Percentiles rank a stretch among this genome's conserved stretches.
Conservation (phyloP, 805 yeast species). For the Priceomyces haplophilus region DNA sequence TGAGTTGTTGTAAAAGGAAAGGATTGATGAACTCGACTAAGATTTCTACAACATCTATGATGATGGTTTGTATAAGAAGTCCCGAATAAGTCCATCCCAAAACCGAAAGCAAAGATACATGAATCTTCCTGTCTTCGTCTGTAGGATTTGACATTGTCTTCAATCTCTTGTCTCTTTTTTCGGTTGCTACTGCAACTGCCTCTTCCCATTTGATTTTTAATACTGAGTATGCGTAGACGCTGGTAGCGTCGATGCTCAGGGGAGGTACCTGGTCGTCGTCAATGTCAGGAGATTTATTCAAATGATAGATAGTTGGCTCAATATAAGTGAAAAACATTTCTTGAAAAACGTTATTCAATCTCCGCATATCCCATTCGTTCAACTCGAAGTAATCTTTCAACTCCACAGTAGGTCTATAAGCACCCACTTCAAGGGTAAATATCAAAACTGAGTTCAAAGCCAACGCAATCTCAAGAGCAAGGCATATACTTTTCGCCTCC, state of each 20-base stretch:
- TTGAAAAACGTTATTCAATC: slow-evolving; percentile 19
- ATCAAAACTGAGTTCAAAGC: slow-evolving; percentile 15
- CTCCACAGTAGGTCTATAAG: slow-evolving; percentile 19
- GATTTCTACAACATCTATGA: slow-evolving; percentile 23
- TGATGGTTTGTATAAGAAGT: slow-evolving; percentile 10
- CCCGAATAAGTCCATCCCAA: slow-evolving; percentile 17
- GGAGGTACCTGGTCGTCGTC: slow-evolving; percentile 62
- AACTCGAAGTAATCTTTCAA: slow-evolving; percentile 19
- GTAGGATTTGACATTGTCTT: slow-evolving; percentile 10
- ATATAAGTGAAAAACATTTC: slow-evolving; percentile 26
- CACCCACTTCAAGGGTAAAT: slow-evolving; percentile 15
- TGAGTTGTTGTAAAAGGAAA: slow-evolving; percentile 27
- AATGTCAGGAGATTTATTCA: slow-evolving; percentile 22
- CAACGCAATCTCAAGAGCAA: slow-evolving; percentile 12
- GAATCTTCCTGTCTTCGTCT: slow-evolving; percentile 9
- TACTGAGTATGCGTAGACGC: slow-evolving; percentile 15
- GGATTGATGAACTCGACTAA: slow-evolving; percentile 24
- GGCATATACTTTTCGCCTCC: slow-evolving; percentile 5
- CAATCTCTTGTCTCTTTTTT: slow-evolving; percentile 6
- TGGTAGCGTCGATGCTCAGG: slow-evolving; percentile 12
- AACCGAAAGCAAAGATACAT: slow-evolving; percentile 21
- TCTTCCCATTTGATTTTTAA: slow-evolving; percentile 24
- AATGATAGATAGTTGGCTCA: slow-evolving; percentile 22
- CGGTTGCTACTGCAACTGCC: slow-evolving; percentile 13
- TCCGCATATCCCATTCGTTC: slow-evolving; percentile 21